phyloP scores from a whole-genome alignment of 2,329 filamentous ascomycete species.

The Alternaria angustiovoidea region DNA sequence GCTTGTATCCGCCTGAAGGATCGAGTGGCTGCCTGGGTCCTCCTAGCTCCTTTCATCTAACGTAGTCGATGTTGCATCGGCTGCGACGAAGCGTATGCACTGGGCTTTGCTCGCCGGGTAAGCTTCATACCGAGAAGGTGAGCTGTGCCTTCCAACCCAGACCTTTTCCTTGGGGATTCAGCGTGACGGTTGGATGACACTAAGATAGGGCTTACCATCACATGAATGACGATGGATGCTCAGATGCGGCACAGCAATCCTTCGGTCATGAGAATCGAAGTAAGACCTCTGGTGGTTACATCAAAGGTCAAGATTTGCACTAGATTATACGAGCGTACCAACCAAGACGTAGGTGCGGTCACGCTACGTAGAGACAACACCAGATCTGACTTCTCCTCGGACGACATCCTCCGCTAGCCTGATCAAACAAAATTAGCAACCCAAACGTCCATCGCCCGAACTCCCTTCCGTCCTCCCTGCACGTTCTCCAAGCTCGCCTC shows the following conservation, averaged over 20 bases:
- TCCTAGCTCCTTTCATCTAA: too few relatives aligned
- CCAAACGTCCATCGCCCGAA: slow-evolving; percentile 32
- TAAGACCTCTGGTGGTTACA: background rate
- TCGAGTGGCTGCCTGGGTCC: too few relatives aligned
- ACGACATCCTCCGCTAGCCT: background rate
- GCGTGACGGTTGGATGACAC: too few relatives aligned
- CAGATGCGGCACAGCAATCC: background rate
- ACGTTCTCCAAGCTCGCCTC: slow-evolving; percentile 27
- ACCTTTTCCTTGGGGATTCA: too few relatives aligned
- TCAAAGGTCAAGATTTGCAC: background rate
- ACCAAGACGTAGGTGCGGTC: background rate
- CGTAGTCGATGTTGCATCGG: too few relatives aligned
- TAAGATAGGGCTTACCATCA: background rate
- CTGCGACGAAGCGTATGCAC: too few relatives aligned
- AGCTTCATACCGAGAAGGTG: too few relatives aligned
- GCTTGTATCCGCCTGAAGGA: too few relatives aligned
- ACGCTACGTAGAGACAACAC: background rate
- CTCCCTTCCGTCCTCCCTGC: slow-evolving; percentile 21
- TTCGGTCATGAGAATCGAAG: background rate
- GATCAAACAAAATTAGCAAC: slow-evolving; percentile 28
- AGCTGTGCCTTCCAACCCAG: too few relatives aligned
- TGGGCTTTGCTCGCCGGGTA: too few relatives aligned
- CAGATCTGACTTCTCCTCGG: background rate
- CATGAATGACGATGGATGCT: background rate
- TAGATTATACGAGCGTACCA: background rate